These are phyloP conservation scores for Globisporangium uncinulatum DNA, from an alignment of 352 stramenopile genomes.

Conservation along the genomic window DNA sequence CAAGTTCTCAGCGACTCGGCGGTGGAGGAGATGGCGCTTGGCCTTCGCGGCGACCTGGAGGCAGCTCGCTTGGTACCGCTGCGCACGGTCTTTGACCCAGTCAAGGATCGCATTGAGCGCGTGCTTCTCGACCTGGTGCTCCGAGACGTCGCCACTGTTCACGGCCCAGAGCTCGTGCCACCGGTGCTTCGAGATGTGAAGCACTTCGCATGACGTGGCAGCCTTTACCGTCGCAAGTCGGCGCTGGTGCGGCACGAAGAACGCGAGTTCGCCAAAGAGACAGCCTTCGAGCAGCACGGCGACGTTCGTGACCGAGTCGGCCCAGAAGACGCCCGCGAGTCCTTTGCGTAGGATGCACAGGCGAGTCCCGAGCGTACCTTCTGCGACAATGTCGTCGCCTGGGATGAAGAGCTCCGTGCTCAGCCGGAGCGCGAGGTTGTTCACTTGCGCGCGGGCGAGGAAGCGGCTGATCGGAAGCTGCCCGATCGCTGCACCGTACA, in stretches of 20 bases:
- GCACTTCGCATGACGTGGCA: conserved; percentile 51
- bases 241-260: conserved; percentile 56
- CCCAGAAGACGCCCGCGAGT: conserved; percentile 49
- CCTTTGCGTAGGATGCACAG: conserved; percentile 61
- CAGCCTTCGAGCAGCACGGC: conserved; percentile 52
- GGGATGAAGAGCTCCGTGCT: conserved; percentile 65
- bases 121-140: conserved; percentile 48
- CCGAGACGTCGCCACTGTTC: conserved; percentile 19
- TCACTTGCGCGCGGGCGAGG: conserved; percentile 48
- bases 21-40: conserved; percentile 24
- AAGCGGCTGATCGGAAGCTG: conserved; percentile 53
- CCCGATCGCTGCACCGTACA: conserved; percentile 50
- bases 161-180: conserved; percentile 59
- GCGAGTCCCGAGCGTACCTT: conserved; percentile 48
- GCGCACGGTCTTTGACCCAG: conserved; percentile 42
- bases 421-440: conserved; percentile 60
- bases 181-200: conserved; percentile 51
- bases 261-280: conserved; percentile 64
- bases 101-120: conserved; percentile 48
- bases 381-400: conserved; percentile 50
- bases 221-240: conserved; percentile 58
- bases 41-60: conserved; percentile 37
- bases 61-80: conserved; percentile 30
- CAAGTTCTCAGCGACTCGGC: conserved; percentile 25
- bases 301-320: conserved; percentile 39